Evolutionary conservation across 2,329 filamentous ascomycete species (phyloP).

Genomic region (Albifimbria verrucaria): DNA sequence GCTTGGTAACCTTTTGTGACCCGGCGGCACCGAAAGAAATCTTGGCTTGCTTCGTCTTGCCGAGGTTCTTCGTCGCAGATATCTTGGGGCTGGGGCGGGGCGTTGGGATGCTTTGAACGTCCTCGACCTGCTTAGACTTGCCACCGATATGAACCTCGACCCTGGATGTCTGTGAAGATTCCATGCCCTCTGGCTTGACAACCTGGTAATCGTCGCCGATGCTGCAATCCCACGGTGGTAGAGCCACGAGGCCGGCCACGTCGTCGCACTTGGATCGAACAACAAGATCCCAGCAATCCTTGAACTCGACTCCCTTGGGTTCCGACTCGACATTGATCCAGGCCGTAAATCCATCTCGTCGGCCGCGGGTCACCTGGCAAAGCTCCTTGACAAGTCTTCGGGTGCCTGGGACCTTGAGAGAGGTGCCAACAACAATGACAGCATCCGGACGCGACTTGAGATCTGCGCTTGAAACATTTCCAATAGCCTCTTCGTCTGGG

Average conservation of each 20-base stretch:
- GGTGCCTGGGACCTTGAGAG: constrained; percentile 90
- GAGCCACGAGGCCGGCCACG: constrained; percentile 69
- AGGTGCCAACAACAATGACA: constrained; percentile 92
- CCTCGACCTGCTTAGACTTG: constrained; percentile 38
- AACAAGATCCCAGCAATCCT: constrained; percentile 90
- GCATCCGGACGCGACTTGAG: constrained; percentile 83
- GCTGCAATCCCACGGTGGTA: constrained; percentile 56
- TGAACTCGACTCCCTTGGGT: constrained; percentile 78
- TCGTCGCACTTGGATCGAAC: constrained; percentile 85
- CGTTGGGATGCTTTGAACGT: constrained; percentile 51
- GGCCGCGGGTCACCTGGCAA: constrained; percentile 79
- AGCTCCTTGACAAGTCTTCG: constrained; percentile 86
- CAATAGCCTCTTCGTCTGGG: constrained; percentile 94
- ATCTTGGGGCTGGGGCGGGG: constrained; percentile 55
- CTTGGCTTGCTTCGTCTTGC: constrained; percentile 49
- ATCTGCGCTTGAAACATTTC: constrained; percentile 83
- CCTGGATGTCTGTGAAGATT: constrained; percentile 35
- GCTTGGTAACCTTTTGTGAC: constrained; percentile 22
- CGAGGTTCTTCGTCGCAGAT: constrained; percentile 34
- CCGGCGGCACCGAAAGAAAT: constrained; percentile 38
- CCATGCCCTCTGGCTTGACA: constrained; percentile 41
- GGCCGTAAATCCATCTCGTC: constrained; percentile 79
- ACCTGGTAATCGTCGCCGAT: constrained; percentile 49
- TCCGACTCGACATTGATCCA: constrained; percentile 93
- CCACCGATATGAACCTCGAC: constrained; percentile 29